Evolutionary conservation across 2,329 filamentous ascomycete species (phyloP).

Genomic region (Gremmenia infestans): DNA sequence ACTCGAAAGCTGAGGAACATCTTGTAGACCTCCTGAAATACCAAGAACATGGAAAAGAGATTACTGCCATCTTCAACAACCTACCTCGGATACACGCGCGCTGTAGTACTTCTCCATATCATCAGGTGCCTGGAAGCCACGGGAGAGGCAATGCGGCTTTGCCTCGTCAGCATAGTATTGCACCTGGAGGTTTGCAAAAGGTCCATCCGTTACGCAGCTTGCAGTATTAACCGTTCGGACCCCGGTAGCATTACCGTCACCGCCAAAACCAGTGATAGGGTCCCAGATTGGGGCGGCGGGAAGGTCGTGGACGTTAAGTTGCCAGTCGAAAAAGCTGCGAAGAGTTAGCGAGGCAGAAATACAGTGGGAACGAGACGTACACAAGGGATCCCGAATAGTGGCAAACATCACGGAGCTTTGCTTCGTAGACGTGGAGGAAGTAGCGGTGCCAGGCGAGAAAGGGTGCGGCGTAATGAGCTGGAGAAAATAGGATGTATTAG

Average conservation of each 20-base stretch:
- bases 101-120: not conserved
- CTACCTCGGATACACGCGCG: not conserved
- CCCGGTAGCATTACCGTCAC: slow-evolving; percentile 24
- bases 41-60: no score
- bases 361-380: slow-evolving; percentile 23
- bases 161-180: slow-evolving; percentile 12
- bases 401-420: slow-evolving; percentile 20
- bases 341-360: no score
- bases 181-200: slow-evolving; percentile 23
- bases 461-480: slow-evolving; percentile 29
- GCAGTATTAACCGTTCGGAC: slow-evolving; percentile 6
- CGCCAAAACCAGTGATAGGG: slow-evolving; percentile 28
- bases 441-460: slow-evolving; percentile 36
- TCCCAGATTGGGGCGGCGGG: slow-evolving; percentile 10
- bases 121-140: slow-evolving; percentile 17
- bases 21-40: no score
- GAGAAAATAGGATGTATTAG: not conserved
- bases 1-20: no score
- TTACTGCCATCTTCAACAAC: not conserved
- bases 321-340: slow-evolving; percentile 29
- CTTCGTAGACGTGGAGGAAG: slow-evolving; percentile 32
- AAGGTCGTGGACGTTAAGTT: slow-evolving; percentile 25
- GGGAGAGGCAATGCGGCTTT: slow-evolving; percentile 26
- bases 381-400: slow-evolving; percentile 18
- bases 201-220: slow-evolving; percentile 24